A percentile compares a stretch with the other conserved stretches of the same genome.
phyloP scores from a whole-genome alignment of 1,284 basidiomycete species.

The Rugosomyces carneus region DNA sequence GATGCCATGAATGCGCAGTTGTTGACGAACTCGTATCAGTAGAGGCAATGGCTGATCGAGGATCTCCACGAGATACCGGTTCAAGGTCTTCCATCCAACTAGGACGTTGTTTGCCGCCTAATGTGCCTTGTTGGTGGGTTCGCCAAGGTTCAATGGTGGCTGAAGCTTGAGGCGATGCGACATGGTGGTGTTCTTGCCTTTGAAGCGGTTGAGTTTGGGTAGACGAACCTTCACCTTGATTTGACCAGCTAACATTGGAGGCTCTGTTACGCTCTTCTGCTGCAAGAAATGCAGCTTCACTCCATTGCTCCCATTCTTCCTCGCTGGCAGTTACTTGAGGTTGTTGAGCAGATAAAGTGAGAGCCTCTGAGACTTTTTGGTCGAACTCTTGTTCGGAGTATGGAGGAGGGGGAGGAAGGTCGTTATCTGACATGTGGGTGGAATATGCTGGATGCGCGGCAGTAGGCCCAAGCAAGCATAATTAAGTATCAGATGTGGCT shows the following conservation, averaged over 20 bases:
- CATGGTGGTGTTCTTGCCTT: slow-evolving; percentile 6
- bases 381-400: slow-evolving; percentile 51
- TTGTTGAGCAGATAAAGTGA: slow-evolving; percentile 33
- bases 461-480: slow-evolving; percentile 1
- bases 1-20: neutral
- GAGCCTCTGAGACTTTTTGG: slow-evolving; percentile 41
- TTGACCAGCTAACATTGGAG: neutral
- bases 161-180: slow-evolving; percentile 12
- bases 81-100: slow-evolving; percentile 23
- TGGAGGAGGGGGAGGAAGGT: slow-evolving; percentile 39
- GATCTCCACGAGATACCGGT: neutral
- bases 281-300: slow-evolving; percentile 35
- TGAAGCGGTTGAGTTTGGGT: neutral
- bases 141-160: slow-evolving; percentile 23
- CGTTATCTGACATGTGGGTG: slow-evolving; percentile 20
- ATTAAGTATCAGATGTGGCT: neutral
- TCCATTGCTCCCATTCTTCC: slow-evolving; percentile 43
- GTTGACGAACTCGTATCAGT: neutral
- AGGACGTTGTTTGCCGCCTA: slow-evolving; percentile 22
- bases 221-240: slow-evolving; percentile 7
- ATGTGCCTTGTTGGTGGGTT: slow-evolving; percentile 26
- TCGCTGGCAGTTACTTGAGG: slow-evolving; percentile 23
- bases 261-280: slow-evolving; percentile 8
- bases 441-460: slow-evolving; percentile 1
- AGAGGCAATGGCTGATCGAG: neutral